phyloP scores from a whole-genome alignment of 805 yeast genomes.

The Metschnikowia amazonensis region DNA sequence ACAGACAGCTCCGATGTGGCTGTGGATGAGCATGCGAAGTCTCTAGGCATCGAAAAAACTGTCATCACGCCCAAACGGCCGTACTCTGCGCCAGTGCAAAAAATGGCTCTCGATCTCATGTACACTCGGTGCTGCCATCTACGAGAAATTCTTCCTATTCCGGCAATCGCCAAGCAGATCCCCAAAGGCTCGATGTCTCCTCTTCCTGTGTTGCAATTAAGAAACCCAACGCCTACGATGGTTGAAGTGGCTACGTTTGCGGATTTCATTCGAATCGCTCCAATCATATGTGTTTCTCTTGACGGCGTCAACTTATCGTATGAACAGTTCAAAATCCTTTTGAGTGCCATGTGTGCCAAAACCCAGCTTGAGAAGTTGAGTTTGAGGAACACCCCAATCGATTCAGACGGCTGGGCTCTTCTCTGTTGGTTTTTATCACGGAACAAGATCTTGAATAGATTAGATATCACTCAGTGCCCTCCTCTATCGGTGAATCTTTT shows the following conservation, averaged over 20 bases:
- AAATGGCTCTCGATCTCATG: constrained; percentile 61
- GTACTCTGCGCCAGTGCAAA: constrained; percentile 35
- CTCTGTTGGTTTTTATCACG: constrained; percentile 71
- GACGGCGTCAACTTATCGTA: constrained; percentile 75
- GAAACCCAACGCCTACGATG: constrained; percentile 87
- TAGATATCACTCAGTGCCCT: constrained; percentile 73
- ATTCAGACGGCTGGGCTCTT: constrained; percentile 70
- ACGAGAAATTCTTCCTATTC: constrained; percentile 87
- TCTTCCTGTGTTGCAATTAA: constrained; percentile 61
- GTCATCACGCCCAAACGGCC: constrained; percentile 10
- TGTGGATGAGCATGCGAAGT: constrained; percentile 14
- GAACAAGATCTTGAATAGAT: constrained; percentile 51
- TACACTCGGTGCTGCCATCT: constrained; percentile 92
- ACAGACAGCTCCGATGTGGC: constrained; percentile 6
- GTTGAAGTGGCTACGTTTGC: constrained; percentile 85
- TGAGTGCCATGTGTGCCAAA: constrained; percentile 66
- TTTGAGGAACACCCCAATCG: constrained; percentile 72
- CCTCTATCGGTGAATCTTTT: constrained; percentile 43
- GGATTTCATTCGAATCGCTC: constrained; percentile 83
- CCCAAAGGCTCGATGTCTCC: constrained; percentile 77
- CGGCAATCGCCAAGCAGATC: constrained; percentile 80
- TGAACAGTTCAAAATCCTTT: constrained; percentile 72
- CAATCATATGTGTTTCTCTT: constrained; percentile 66
- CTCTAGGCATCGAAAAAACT: constrained; percentile 16
- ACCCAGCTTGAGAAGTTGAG: constrained; percentile 67